Base-by-base conservation (phyloP, 345 rosid species). In the Turnera subulata region DNA sequence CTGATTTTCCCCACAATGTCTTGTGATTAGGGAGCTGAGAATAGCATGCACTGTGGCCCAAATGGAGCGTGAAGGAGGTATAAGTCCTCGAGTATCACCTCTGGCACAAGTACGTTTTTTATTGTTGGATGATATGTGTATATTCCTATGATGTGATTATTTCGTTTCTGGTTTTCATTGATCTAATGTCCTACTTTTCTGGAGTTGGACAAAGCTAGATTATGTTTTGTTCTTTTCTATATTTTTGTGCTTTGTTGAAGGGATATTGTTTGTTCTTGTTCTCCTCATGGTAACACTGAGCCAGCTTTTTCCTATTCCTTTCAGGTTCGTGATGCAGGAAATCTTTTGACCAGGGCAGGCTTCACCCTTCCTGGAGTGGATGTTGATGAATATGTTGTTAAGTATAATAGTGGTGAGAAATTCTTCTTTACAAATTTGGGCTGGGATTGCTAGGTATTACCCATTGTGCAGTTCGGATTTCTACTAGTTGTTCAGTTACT, bases 1-100 rank as follows among this genome's bases (percentile, higher is more conserved):
- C 49, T 62, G 47, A 22, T 51, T 33, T 47, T 43, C 40, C 37
- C n/a, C n/a, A n/a, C n/a, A n/a, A n/a, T n/a, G n/a, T n/a, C 56
- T 39, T 48, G 24, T 80, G 13, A 44, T n/a, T 26, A 89, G 97
- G 78, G 97, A 89, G 71, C 67, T 93, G 58, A 82, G 99, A 73
- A 84, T 87, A 82, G 97, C 99, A 20, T 93, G 99, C 80, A 93
- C 99, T 14, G 69, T 89, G 62, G 96, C 99, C 39, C 99, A 93
- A 75, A 85, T 89, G 89, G 99, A 93, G 76, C 97, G 99, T 15
- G 99, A 93, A 81, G 99, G 99, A 48, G 99, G 99, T 49, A 82
- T 93, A 70, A 89, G 97, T 81, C 96, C 97, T 56, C 79, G 96
- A 23, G 14, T 93, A 54, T 93, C 97, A 38, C 99, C 99, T 67